A percentile compares a stretch with the other conserved stretches of the same genome.
Evolutionary conservation across 495 filamentous ascomycete species (phyloP).

Genomic region (Aspergillus avenaceus): DNA sequence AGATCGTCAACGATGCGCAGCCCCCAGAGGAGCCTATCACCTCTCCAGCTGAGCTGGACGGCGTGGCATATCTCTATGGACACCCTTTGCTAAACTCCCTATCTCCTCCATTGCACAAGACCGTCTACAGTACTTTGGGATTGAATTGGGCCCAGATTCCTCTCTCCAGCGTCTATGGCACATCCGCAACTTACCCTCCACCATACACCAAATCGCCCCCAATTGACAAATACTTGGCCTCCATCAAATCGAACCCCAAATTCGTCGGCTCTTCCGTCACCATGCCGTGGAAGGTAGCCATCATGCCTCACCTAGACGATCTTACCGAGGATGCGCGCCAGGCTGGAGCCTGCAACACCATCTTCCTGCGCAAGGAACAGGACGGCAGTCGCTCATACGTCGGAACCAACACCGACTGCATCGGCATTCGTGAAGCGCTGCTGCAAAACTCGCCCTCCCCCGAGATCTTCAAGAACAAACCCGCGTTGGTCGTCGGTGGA

Average conservation of each 20-base stretch:
- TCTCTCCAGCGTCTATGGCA: slow-evolving; percentile 35
- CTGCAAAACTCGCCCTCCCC: slow-evolving; percentile 49
- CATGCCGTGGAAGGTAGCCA: slow-evolving; percentile 71
- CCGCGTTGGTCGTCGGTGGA: slow-evolving; percentile 60
- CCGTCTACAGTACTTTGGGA: slow-evolving; percentile 54
- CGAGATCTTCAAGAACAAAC: slow-evolving; percentile 46
- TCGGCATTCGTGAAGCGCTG: slow-evolving; percentile 67
- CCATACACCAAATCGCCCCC: slow-evolving; percentile 35
- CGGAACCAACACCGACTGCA: slow-evolving; percentile 74
- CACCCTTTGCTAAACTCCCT: slow-evolving; percentile 63
- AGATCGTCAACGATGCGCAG: slow-evolving; percentile 7
- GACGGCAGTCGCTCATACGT: slow-evolving; percentile 44
- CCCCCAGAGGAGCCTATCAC: slow-evolving; percentile 36
- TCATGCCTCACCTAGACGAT: slow-evolving; percentile 64
- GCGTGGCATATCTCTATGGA: slow-evolving; percentile 45
- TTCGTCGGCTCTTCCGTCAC: slow-evolving; percentile 66
- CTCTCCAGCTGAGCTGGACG: slow-evolving; percentile 31
- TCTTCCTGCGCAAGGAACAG: slow-evolving; percentile 52
- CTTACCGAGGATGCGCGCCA: slow-evolving; percentile 62
- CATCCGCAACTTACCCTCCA: slow-evolving; percentile 31
- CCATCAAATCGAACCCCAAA: slow-evolving; percentile 43
- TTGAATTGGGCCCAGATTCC: slow-evolving; percentile 61
- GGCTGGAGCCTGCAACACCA: slow-evolving; percentile 70
- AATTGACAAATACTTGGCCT: slow-evolving; percentile 47
- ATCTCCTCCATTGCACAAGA: slow-evolving; percentile 64